Evolutionary conservation across 2,329 filamentous ascomycete genomes (phyloP), one percentile per base, ranked within the genome.

Genomic region (Aspergillus brunneoviolaceus): DNA sequence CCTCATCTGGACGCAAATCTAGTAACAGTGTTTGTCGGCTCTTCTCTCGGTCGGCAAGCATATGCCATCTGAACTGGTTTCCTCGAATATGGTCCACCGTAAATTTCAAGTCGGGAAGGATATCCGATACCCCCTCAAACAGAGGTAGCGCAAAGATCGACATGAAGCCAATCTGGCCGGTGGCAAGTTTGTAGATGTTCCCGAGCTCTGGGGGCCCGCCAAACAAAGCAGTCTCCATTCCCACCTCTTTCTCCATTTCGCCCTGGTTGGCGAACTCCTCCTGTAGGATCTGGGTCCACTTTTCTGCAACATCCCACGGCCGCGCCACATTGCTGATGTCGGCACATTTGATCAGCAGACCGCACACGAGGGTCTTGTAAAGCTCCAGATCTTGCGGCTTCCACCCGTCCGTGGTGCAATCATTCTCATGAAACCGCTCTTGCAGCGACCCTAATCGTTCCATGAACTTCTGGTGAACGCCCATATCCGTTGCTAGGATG

Each of bases 401-500:
- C 92, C 92, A 97, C 9, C 85, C 85, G 59, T 91, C 87, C 4
- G 86, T 84, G 5, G 77, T 78, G 53, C 81, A 83, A 58, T 87
- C 82, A 66, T 87, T 88, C 45, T 86, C 85, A 47, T 87, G 83
- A 11, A 96, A 82, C 73, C 90, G 93, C 62, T 89, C 85, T 75
- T 96, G 92, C 55, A 96, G 77, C 63, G 89, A 87, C n/a, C 85
- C 87, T 47, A 98, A 81, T 72, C 89, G 90, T 70, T 89, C 88
- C 92, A 98, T 98, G 76, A 97, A 99, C 69, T 96, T 92, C 69
- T 96, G 96, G 76, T 99, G 95, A 6, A 96, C 79, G 7, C 92
- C 92, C 95, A 99, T 99, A 71, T 99, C 95, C 0, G 95, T 99
- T 2, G 95, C 92, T 25, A 99, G 80, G 61, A 99, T 98, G n/a